phyloP scores from a whole-genome alignment of 2,329 filamentous ascomycete genomes.

The Cordyceps tenuipes region DNA sequence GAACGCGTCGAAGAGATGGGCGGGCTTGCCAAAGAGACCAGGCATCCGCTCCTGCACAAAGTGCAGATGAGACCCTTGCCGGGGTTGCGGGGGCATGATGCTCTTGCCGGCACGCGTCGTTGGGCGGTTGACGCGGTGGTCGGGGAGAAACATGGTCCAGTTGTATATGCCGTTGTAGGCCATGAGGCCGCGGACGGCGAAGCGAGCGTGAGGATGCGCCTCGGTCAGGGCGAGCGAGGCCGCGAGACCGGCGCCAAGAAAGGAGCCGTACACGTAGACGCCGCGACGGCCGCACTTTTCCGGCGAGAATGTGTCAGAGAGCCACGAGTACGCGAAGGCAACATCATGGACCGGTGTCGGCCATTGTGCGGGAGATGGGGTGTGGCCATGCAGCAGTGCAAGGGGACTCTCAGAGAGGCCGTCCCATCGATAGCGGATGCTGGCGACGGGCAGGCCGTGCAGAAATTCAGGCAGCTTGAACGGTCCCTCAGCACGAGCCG shows the following conservation, averaged over 20 bases:
- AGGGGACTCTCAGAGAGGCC: conserved; percentile 15
- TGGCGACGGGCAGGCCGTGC: conserved; percentile 37
- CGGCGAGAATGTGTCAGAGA: conserved; percentile 36
- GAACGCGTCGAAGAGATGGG: conserved; percentile 50
- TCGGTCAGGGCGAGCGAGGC: conserved; percentile 51
- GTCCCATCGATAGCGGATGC: conserved; percentile 54
- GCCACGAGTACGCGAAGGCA: conserved; percentile 45
- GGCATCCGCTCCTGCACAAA: conserved; percentile 28
- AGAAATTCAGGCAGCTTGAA: conserved; percentile 33
- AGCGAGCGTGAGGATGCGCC: conserved; percentile 31
- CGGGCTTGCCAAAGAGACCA: conserved; percentile 39
- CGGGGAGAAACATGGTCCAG: conserved; percentile 53
- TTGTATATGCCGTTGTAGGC: conserved; percentile 55
- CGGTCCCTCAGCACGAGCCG: conserved; percentile 22
- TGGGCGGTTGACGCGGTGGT: conserved; percentile 37
- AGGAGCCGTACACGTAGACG: conserved; percentile 45
- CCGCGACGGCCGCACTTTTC: conserved; percentile 25
- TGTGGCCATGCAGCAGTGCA: conserved; percentile 2
- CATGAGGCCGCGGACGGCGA: conserved; percentile 45
- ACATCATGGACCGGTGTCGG: conserved; percentile 51
- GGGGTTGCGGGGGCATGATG: conserved; percentile 16
- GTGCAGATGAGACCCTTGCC: conserved; percentile 28
- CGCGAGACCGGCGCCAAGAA: conserved; percentile 50
- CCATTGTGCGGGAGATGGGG: conserved; percentile 33
- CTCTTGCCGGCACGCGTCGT: conserved; percentile 14